Evolutionary conservation across 2,329 filamentous ascomycete species (phyloP).

Genomic region (Fusarium mexicanum): DNA sequence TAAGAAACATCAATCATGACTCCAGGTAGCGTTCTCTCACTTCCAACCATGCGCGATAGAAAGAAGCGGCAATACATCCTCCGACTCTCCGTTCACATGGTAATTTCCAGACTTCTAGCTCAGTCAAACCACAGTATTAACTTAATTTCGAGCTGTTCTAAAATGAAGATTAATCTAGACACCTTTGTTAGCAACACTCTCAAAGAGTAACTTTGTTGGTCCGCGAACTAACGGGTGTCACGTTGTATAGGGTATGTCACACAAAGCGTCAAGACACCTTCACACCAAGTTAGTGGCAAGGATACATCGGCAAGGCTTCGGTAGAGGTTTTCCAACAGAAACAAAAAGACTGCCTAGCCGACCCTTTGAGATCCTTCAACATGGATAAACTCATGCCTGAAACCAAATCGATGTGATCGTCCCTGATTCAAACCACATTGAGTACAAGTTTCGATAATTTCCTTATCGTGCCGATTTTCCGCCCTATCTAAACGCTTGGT

Average conservation of each 20-base stretch:
- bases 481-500: slow-evolving; percentile 7
- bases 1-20: no score
- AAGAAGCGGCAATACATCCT: accelerated
- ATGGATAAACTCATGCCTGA: background rate
- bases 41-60: accelerated
- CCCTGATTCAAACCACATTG: background rate
- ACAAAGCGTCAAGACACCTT: background rate
- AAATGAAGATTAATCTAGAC: accelerated
- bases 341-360: background rate
- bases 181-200: no score
- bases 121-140: accelerated
- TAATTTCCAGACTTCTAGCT: accelerated
- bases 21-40: accelerated
- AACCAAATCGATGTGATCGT: background rate
- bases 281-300: background rate
- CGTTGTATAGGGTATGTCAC: background rate
- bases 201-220: background rate
- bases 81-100: background rate
- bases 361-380: background rate
- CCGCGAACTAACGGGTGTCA: background rate
- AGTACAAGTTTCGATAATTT: background rate
- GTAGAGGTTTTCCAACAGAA: background rate
- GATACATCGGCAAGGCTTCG: background rate
- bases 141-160: background rate
- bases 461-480: background rate